These are phyloP conservation scores for Glutinoglossum americanum DNA, from an alignment of 495 filamentous ascomycete species.

Conservation along the genomic window DNA sequence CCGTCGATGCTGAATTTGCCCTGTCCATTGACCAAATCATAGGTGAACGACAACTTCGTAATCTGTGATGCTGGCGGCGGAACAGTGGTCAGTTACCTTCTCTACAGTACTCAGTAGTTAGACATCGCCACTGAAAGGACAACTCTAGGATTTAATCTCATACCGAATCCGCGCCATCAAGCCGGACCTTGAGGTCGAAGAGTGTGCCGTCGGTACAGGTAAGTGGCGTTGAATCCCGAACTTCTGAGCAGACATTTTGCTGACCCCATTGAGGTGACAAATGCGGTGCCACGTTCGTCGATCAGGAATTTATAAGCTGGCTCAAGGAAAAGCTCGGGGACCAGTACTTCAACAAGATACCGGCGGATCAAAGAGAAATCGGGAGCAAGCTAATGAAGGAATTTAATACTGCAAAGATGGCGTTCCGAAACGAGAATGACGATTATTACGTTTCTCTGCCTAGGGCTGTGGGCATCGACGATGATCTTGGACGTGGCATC, in stretches of 20 bases:
- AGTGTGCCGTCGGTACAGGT: not conserved
- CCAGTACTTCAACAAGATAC: not conserved
- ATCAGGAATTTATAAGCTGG: constrained; percentile 8
- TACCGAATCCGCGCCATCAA: not conserved
- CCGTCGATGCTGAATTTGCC: not conserved
- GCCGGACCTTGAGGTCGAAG: not conserved
- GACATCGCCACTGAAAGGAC: not conserved
- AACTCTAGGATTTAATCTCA: not conserved
- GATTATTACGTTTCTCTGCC: not conserved
- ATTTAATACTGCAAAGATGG: not conserved
- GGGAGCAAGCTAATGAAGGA: not conserved
- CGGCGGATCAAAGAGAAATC: not conserved
- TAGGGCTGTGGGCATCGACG: not conserved
- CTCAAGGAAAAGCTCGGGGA: constrained; percentile 5
- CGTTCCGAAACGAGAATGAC: not conserved
- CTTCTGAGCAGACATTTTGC: too few relatives aligned
- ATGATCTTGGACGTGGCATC: not conserved
- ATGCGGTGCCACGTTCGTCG: constrained; percentile 9
- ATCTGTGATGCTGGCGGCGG: not conserved
- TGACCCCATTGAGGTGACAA: too few relatives aligned
- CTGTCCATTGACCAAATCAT: not conserved
- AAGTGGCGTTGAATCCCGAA: too few relatives aligned
- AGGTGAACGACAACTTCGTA: not conserved
- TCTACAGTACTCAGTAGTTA: not conserved
- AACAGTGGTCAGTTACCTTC: not conserved